These are phyloP conservation scores for Coniochaeta ligniaria DNA, from an alignment of 2,329 filamentous ascomycete species.

Conservation along the genomic window DNA sequence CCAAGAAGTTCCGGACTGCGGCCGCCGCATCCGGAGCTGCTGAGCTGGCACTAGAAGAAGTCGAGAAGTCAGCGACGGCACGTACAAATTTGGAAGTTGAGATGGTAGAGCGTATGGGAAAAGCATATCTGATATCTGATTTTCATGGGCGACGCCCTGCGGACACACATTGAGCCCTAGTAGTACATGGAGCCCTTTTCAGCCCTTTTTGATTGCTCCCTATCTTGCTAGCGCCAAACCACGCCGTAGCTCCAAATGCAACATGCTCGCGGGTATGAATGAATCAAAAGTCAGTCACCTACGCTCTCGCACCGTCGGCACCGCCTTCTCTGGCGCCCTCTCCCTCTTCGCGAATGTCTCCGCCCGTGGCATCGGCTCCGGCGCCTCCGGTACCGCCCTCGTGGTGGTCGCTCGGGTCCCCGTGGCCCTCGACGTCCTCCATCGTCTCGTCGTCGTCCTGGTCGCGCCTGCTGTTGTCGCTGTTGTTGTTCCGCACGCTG, in stretches of 20 bases:
- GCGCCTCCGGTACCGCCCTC: constrained; percentile 69
- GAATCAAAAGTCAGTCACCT: constrained; percentile 55
- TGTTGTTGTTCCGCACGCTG: constrained; percentile 47
- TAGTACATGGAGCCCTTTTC: constrained; percentile 1
- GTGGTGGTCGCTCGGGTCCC: constrained; percentile 50
- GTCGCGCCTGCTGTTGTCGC: constrained; percentile 31
- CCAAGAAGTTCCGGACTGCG: constrained; percentile 81
- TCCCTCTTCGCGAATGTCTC: constrained; percentile 86
- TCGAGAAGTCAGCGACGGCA: background rate
- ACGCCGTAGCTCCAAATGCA: background rate
- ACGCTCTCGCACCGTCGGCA: constrained; percentile 97
- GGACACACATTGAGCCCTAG: background rate
- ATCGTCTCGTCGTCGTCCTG: constrained; percentile 65
- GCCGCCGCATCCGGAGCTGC: constrained; percentile 59
- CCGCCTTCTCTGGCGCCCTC: constrained; percentile 84
- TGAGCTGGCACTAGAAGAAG: constrained; percentile 46
- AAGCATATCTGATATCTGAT: constrained; percentile 2
- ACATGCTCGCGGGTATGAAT: constrained; percentile 12
- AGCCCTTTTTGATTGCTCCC: background rate
- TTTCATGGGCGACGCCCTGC: background rate
- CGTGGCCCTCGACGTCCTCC: constrained; percentile 66
- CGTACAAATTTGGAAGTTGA: background rate
- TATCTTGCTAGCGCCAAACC: background rate
- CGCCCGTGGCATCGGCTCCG: constrained; percentile 79
- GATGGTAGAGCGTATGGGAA: background rate